Conservation (phyloP, 768 basidiomycete species). For the Tephrocybe rancida region DNA sequence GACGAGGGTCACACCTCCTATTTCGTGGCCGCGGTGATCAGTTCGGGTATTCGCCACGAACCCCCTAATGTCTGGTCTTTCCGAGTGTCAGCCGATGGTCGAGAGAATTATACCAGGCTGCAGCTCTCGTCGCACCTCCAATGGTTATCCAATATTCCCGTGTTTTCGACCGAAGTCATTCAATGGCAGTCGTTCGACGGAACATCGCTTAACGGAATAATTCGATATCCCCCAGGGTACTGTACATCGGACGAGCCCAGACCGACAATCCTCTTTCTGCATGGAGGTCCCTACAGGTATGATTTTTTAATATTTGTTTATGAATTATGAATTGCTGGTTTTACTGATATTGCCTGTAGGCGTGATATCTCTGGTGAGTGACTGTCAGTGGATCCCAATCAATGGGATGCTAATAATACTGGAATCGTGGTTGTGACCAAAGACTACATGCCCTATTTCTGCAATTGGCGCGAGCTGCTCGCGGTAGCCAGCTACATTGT, state of each 20-base stretch:
- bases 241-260: slow-evolving; percentile 17
- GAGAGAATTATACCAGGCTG: slow-evolving; percentile 11
- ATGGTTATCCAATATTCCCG: slow-evolving; percentile 31
- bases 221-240: slow-evolving; percentile 31
- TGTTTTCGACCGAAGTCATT: slow-evolving; percentile 26
- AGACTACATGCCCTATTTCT: slow-evolving; percentile 43
- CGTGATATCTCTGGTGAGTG: slow-evolving; percentile 31
- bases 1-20: slow-evolving; percentile 24
- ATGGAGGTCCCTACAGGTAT: slow-evolving; percentile 36
- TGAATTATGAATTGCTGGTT: slow-evolving; percentile 4
- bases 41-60: slow-evolving; percentile 32
- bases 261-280: slow-evolving; percentile 32
- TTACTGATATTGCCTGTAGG: slow-evolving; percentile 8
- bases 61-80: slow-evolving; percentile 36
- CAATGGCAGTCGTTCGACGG: slow-evolving; percentile 33
- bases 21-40: slow-evolving; percentile 31
- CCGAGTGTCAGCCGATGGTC: slow-evolving; percentile 20
- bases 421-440: neutral
- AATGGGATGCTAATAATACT: neutral
- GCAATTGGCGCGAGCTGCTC: slow-evolving; percentile 37
- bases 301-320: neutral
- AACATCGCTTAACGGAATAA: slow-evolving; percentile 28
- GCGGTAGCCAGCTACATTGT: slow-evolving; percentile 36
- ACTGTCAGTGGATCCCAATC: neutral
- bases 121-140: slow-evolving; percentile 35